Evolutionary conservation across 2,329 filamentous ascomycete species (phyloP), one percentile per base, ranked within the genome.

Genomic region (Xylaria sp.): DNA sequence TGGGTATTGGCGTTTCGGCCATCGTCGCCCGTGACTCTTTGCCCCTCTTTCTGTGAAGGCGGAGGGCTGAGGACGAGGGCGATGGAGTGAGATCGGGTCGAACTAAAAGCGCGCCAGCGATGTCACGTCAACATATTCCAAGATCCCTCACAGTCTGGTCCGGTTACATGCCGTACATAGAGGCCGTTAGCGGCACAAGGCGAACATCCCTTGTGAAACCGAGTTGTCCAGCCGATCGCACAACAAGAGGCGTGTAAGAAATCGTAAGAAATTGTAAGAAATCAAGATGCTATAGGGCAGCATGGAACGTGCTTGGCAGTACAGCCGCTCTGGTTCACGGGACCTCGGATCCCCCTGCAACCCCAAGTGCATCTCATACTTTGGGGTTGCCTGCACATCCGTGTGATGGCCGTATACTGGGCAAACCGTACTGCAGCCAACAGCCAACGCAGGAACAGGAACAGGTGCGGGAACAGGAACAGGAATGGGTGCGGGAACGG

Each of bases 361-460:
- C 59, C n/a, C 35, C 15, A 10, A 35, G 4, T 37, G 21, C 21
- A 31, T 41, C n/a, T 25, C 25, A 48, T 31, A 19, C n/a, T 25
- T 1, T 35, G 21, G 29, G 33, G 37, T 21, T 25, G 25, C 38
- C 21, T 41, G 33, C 43, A 48, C 52, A 53, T 48, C 25, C 27
- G 52, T 21, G 15, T 9, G n/a, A n/a, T n/a, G n/a, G 23, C 33
- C 27, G 31, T 27, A 11, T 51, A 38, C 19, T 38, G 7, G 21
- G 47, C 19, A 7, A 8, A 33, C 17, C 10, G 25, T 33, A 38
- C 31, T 40, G 33, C 29, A 25, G 23, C 8, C 21, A n/a, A n/a
- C n/a, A n/a, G n/a, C n/a, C n/a, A n/a, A 58, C 52, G 54, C 59
- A 58, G 59, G 59, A 62, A 62, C 59, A 37, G n/a, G n/a, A n/a